A percentile compares a stretch with the other conserved stretches of the same genome.
phyloP scores from a whole-genome alignment of 768 basidiomycete species.

The Trametes punicea region DNA sequence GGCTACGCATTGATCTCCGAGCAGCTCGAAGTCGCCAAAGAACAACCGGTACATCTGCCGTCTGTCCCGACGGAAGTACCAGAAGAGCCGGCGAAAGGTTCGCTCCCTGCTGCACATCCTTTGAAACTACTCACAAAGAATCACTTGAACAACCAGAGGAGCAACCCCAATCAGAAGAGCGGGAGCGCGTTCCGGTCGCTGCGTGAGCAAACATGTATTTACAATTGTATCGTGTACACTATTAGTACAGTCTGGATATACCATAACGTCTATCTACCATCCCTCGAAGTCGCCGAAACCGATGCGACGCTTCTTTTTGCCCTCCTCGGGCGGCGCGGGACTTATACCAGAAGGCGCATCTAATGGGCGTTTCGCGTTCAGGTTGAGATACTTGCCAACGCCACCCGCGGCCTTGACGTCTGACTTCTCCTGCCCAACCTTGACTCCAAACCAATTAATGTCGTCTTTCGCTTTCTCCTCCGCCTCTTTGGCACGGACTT shows the following conservation, averaged over 20 bases:
- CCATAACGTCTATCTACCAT: constrained; percentile 46
- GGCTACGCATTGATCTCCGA: neutral
- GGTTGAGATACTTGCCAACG: constrained; percentile 77
- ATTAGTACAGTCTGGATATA: constrained; percentile 15
- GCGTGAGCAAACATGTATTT: constrained; percentile 20
- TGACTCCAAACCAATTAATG: constrained; percentile 87
- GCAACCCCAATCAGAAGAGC: neutral
- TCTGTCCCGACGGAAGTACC: constrained; percentile 50
- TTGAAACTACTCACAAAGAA: neutral
- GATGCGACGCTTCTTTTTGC: constrained; percentile 75
- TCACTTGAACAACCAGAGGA: neutral
- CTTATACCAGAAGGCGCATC: constrained; percentile 9
- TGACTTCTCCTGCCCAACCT: constrained; percentile 54
- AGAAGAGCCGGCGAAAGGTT: constrained; percentile 33
- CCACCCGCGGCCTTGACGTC: constrained; percentile 41
- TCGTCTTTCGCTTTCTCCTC: constrained; percentile 64
- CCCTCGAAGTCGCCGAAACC: constrained; percentile 92
- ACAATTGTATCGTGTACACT: constrained; percentile 12
- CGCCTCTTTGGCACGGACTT: constrained; percentile 21
- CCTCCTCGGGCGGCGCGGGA: constrained; percentile 37
- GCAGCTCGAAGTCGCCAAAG: neutral
- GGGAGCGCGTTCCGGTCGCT: constrained; percentile 30
- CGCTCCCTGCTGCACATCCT: neutral
- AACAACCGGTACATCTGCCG: constrained; percentile 45
- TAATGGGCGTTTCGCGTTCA: constrained; percentile 27